Conservation (phyloP, 2,329 filamentous ascomycete genomes). For the Neonectria faginata region DNA sequence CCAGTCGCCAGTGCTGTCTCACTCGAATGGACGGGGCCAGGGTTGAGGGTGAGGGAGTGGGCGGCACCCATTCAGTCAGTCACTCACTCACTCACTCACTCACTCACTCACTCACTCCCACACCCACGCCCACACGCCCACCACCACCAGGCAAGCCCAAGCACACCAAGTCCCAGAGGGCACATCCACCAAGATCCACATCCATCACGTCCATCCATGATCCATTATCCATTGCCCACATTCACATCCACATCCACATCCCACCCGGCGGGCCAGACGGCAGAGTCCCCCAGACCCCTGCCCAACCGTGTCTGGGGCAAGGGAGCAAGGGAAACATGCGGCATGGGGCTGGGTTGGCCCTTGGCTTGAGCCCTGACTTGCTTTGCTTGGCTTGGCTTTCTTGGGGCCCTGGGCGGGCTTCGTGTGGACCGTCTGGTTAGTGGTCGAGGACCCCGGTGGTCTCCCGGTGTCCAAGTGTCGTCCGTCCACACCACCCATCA, state of each 20-base stretch:
- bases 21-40: constrained; percentile 57
- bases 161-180: constrained; percentile 12
- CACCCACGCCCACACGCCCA: no score
- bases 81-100: no score
- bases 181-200: constrained; percentile 41
- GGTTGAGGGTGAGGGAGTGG: constrained; percentile 44
- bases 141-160: constrained; percentile 19
- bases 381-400: constrained; percentile 31
- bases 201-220: constrained; percentile 39
- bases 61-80: constrained; percentile 11
- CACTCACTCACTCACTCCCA: no score
- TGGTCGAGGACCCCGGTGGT: constrained; percentile 25
- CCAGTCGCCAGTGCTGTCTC: constrained; percentile 56
- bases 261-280: constrained; percentile 45
- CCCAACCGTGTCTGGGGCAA: constrained; percentile 47
- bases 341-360: constrained; percentile 37
- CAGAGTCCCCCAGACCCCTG: constrained; percentile 45
- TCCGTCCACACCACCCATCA: constrained; percentile 47
- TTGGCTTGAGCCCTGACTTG: constrained; percentile 26
- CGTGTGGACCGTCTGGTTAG: neutral
- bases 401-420: constrained; percentile 29
- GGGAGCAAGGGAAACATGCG: constrained; percentile 48
- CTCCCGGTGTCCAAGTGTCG: constrained; percentile 6
- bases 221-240: constrained; percentile 33
- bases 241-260: constrained; percentile 31